phyloP scores from a whole-genome alignment of 208 protist species.

The Acanthamoeba lenticulata region DNA sequence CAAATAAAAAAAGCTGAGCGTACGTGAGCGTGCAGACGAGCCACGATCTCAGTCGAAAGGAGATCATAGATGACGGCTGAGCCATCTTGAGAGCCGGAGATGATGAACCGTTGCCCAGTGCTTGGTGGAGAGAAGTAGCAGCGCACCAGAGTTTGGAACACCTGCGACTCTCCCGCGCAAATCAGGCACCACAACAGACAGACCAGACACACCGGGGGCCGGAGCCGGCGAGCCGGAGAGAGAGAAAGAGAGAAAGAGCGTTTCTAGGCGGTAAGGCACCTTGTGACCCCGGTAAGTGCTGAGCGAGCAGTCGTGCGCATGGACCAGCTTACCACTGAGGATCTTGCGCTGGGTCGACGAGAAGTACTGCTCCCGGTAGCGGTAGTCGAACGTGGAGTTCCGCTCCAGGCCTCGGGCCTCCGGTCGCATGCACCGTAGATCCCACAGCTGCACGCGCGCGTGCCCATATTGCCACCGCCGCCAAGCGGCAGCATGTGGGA shows the following conservation, averaged over 20 bases:
- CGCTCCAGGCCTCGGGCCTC: neutral
- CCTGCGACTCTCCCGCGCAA: neutral
- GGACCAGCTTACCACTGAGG: neutral
- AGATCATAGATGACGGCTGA: neutral
- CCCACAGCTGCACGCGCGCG: slow-evolving; percentile 35
- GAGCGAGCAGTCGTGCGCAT: neutral
- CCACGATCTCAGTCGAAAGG: neutral
- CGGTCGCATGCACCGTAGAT: neutral
- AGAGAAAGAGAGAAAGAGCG: no score
- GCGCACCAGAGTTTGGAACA: neutral
- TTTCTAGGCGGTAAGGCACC: no score
- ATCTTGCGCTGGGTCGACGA: neutral
- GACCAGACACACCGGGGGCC: neutral
- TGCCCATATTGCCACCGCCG: no score
- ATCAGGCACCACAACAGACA: neutral
- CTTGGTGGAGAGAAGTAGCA: neutral
- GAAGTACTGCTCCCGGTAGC: neutral
- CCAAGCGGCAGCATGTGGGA: no score
- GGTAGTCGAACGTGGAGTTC: neutral
- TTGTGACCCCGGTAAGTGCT: neutral
- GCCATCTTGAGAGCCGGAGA: neutral
- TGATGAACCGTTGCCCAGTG: neutral
- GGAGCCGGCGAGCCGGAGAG: neutral
- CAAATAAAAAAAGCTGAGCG: no score
- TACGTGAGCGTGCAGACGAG: neutral